Conservation (phyloP, 2,329 filamentous ascomycete species). For the Neonectria hederae region DNA sequence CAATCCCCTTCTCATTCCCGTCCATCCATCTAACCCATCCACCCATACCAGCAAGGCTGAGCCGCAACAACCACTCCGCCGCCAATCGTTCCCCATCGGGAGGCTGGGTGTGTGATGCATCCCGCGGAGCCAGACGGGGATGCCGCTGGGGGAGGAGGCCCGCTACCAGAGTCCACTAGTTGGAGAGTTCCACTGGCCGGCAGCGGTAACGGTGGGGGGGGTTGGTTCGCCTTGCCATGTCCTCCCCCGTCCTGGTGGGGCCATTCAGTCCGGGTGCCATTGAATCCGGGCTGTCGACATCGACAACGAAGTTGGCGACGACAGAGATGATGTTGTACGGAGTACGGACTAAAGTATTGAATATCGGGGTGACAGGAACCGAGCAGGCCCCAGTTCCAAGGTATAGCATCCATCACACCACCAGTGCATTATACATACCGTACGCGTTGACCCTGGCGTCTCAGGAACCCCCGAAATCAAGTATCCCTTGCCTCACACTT, state of each 20-base stretch:
- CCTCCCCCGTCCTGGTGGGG: neutral
- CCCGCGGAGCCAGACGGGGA: slow-evolving; percentile 19
- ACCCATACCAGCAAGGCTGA: slow-evolving; percentile 37
- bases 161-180: slow-evolving; percentile 19
- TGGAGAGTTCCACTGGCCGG: slow-evolving; percentile 27
- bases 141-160: slow-evolving; percentile 15
- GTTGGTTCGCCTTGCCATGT: slow-evolving; percentile 38
- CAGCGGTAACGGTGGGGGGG: slow-evolving; percentile 33
- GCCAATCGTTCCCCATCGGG: slow-evolving; percentile 22
- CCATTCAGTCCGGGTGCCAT: slow-evolving; percentile 20
- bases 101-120: slow-evolving; percentile 31
- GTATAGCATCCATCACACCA: neutral
- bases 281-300: slow-evolving; percentile 19
- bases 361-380: too few species aligned
- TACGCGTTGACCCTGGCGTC: neutral
- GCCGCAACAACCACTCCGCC: slow-evolving; percentile 26
- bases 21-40: neutral
- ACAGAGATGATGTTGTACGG: neutral
- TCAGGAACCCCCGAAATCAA: neutral
- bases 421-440: neutral
- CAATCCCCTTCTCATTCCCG: too few species aligned
- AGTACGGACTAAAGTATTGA: neutral
- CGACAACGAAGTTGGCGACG: neutral
- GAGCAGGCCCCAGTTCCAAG: neutral
- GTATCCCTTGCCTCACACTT: neutral